Evolutionary conservation across 2,329 filamentous ascomycete genomes (phyloP), one percentile per base, ranked within the genome.

Genomic region (Phyllosticta citriasiana): DNA sequence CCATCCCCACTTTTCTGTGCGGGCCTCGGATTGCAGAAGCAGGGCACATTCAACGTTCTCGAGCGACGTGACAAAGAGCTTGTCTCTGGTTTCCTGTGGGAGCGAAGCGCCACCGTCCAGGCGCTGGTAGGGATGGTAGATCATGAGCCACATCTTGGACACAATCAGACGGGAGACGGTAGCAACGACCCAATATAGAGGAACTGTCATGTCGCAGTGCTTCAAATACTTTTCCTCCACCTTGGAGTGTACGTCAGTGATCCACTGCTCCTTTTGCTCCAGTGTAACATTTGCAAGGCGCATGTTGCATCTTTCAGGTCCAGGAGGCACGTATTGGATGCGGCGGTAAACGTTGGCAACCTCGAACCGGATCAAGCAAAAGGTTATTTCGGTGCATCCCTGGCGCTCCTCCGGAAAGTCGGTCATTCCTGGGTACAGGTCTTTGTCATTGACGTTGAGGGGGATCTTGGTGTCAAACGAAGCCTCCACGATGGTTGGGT

Each of bases 1-100:
- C 85, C 85, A 88, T 50, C 80, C 78, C 84, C 84, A 88, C 67
- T 84, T 82, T 66, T 79, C 77, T 0, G 82, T 86, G 12, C 80
- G 77, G 40, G 79, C 76, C 66, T 90, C 86, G 0, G 80, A 83
- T 66, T 88, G 84, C 14, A 91, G 75, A 1, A 88, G 78, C 56
- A 86, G 77, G 19, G 83, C 83, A 69, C 88, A 85, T 71, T 92
- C 88, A 55, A 91, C 81, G 26, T 91, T 84, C 67, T 92, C 88
- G 26, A 92, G 80, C 2, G 87, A 85, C 0, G 86, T 88, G 25
- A 86, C 75, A 69, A 91, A 89, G 1, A 92, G 78, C 62, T 85
- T 85, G 64, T 90, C 83, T 61, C 84, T 83, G 8, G 84, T 83
- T 55, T 86, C 85, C 57, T 82, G 79, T 0, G 84, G 81, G 7